A percentile compares a stretch with the other conserved stretches of the same genome.
These are phyloP conservation scores for Colletotrichum musae DNA, from an alignment of 2,329 filamentous ascomycete species.

Conservation along the genomic window DNA sequence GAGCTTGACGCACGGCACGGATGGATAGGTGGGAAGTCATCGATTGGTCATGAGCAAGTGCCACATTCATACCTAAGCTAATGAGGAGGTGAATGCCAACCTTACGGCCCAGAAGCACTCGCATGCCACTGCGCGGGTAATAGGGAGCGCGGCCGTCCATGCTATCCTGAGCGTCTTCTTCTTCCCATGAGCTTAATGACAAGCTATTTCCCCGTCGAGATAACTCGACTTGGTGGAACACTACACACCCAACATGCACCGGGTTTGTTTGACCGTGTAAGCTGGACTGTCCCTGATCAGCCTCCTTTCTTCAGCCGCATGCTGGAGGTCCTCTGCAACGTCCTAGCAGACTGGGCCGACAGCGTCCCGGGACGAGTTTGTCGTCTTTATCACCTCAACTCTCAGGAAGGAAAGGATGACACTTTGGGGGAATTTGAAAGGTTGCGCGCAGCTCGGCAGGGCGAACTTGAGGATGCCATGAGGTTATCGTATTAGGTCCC, in stretches of 20 bases:
- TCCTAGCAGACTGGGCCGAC: conserved; percentile 55
- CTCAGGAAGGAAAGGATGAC: conserved; percentile 20
- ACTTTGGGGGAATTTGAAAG: not conserved
- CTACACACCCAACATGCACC: conserved; percentile 77
- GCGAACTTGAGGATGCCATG: no score
- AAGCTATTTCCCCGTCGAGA: conserved; percentile 79
- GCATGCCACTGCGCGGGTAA: conserved; percentile 78
- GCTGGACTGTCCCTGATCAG: conserved; percentile 71
- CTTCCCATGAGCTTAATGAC: conserved; percentile 82
- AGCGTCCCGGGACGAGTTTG: not conserved
- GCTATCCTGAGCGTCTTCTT: conserved; percentile 84
- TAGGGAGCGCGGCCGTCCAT: conserved; percentile 78
- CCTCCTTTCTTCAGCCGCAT: conserved; percentile 68
- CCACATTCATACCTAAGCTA: conserved; percentile 4
- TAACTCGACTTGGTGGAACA: conserved; percentile 66
- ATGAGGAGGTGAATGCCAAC: conserved; percentile 57
- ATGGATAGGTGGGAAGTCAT: conserved; percentile 51
- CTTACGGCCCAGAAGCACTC: conserved; percentile 83
- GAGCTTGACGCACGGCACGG: conserved; percentile 80
- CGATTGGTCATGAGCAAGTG: not conserved
- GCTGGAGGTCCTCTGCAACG: conserved; percentile 62
- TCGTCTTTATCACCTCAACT: not conserved
- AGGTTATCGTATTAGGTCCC: no score
- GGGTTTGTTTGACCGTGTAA: conserved; percentile 76
- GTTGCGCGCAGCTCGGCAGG: no score